Base-by-base conservation (phyloP, 352 stramenopile species). In the Aphanomyces euteiches region DNA sequence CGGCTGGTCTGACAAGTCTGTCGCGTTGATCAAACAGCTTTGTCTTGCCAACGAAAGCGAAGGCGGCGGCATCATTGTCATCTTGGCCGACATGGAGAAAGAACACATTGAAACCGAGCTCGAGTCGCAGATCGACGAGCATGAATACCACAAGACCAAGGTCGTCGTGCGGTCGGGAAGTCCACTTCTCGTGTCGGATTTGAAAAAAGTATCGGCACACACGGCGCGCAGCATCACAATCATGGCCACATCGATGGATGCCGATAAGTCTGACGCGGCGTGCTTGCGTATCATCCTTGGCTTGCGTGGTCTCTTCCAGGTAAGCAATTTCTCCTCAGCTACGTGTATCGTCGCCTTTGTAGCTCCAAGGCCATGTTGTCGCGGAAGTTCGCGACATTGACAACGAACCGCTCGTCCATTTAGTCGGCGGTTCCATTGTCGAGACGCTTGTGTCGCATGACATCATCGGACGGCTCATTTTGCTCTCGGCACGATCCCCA, bases 351-450 rank as follows among this genome's bases (percentile, higher is more conserved):
- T 56, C 50, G 7, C 50, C 19, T 54, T 47, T 5, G 38, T 79
- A 90, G 79, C 40, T 90, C 8, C 61, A 77, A 53, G 85, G 85
- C 7, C 86, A 96, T 47, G 90, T 96, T n/a, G 88, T 96, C 3
- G 88, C 88, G 7, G 90, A 96, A 65, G 75, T 96, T 43, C 83
- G 87, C 2, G 90, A 96, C 60, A 87, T 96, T n/a, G 89, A 96
- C 73, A 96, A 96, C 68, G 80, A 92, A 21, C 83, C 85, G 12
- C 72, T 96, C 28, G 77, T 96, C n/a, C 71, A 82, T 17, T 80
- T 96, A 10, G 87, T 96, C 12, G 88, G 84, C 3, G 84, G 84
- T 28, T 77, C 92, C 39, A 76, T 83, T 12, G 83, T 94, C 2
- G 88, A 96, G 64, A 92, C 91, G 2, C 59, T 96, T 4, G 88